Evolutionary conservation across 2,329 filamentous ascomycete genomes (phyloP).

Genomic region (Trichoderma asperellum): DNA sequence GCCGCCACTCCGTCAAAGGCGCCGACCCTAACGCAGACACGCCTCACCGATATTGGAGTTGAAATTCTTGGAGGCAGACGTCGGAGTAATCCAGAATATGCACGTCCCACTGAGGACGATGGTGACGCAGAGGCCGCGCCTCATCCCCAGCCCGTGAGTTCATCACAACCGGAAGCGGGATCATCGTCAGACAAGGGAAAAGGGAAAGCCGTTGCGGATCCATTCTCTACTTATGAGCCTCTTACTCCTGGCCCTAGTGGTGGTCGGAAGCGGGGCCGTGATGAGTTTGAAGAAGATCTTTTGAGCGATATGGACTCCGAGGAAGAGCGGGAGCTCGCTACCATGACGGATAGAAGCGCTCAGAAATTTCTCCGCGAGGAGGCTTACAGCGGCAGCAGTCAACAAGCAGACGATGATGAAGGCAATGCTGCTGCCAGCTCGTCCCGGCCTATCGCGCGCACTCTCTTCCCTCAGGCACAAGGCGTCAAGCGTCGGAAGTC

Average conservation of each 20-base stretch:
- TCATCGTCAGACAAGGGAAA: background rate
- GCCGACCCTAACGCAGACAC: constrained; percentile 38
- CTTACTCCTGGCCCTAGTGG: constrained; percentile 18
- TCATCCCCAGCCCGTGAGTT: background rate
- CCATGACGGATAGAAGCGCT: constrained; percentile 43
- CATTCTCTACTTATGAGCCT: background rate
- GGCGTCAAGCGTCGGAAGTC: constrained; percentile 40
- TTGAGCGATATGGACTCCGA: constrained; percentile 45
- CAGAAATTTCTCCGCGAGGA: constrained; percentile 33
- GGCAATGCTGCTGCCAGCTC: constrained; percentile 35
- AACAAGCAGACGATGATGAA: constrained; percentile 31
- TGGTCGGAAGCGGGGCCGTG: constrained; percentile 39
- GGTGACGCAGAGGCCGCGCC: background rate
- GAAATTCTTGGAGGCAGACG: constrained; percentile 34
- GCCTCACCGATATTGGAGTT: constrained; percentile 40
- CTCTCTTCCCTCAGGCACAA: constrained; percentile 41
- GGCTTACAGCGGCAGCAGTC: constrained; percentile 30
- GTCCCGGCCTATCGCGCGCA: constrained; percentile 45
- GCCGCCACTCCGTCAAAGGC: constrained; percentile 34
- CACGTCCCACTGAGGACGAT: background rate
- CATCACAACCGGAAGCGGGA: constrained; percentile 10
- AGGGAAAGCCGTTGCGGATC: background rate
- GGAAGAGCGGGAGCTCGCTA: constrained; percentile 45
- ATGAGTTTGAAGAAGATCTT: constrained; percentile 36
- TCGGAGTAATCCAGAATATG: constrained; percentile 20